Percentiles rank a stretch among this genome's conserved stretches.
Evolutionary conservation across 257 asterid species (phyloP).

Genomic region (Galeopsis tetrahit): DNA sequence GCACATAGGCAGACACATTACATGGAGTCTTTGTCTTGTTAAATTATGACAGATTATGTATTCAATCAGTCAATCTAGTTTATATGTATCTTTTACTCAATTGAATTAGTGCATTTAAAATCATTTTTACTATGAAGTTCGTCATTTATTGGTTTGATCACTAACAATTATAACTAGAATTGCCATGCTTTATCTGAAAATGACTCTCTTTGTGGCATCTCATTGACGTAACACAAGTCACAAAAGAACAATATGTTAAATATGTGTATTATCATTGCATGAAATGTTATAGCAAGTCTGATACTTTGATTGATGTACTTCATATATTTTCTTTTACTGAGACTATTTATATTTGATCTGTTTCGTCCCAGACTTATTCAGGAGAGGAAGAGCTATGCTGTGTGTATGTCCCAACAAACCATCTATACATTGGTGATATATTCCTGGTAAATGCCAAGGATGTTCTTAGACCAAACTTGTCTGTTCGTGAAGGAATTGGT

Average conservation of each 20-base stretch:
- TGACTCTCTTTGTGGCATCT: background rate
- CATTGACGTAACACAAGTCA: background rate
- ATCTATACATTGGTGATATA: conserved; percentile 73
- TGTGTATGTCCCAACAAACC: conserved; percentile 78
- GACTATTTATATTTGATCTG: background rate
- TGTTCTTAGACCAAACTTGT: conserved; percentile 69
- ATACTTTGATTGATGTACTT: conserved; percentile 16
- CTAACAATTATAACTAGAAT: conserved; percentile 4
- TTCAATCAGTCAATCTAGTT: conserved; percentile 24
- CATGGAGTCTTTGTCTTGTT: conserved; percentile 4
- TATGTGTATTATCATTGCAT: conserved; percentile 11
- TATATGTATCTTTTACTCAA: conserved; percentile 18
- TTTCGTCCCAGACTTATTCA: conserved; percentile 50
- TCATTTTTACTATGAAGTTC: conserved; percentile 3
- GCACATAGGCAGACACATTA: conserved; percentile 7
- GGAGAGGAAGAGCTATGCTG: conserved; percentile 72
- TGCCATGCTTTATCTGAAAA: conserved; percentile 7
- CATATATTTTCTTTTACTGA: conserved; percentile 1
- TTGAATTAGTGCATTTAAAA: conserved; percentile 11
- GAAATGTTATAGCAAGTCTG: conserved; percentile 12
- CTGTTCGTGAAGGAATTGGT: conserved; percentile 78
- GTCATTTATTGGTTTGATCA: conserved; percentile 4
- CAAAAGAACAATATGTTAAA: background rate
- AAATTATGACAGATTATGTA: conserved; percentile 8
- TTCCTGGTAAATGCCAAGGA: conserved; percentile 66